Base-by-base conservation (phyloP, 1,284 basidiomycete genomes). In the Trametes versicolor region DNA sequence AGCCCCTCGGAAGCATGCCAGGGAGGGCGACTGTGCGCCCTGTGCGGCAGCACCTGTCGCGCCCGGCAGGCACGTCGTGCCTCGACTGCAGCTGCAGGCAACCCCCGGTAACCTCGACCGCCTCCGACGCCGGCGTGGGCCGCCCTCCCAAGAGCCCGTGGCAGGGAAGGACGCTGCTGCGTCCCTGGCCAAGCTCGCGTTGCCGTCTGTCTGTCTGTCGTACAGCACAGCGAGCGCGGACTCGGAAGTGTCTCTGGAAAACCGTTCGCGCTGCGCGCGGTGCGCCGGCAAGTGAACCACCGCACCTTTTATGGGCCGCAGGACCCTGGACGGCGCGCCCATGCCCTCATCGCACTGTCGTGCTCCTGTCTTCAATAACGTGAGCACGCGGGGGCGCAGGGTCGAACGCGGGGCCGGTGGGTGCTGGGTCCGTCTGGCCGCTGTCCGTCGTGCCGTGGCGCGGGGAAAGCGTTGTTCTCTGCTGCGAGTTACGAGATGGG, bases 381-480 rank as follows among this genome's bases (percentile, higher is more conserved):
- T 29, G 50, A 13, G 23, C 34, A 58, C 37, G 57, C 48, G 19
- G 10, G 43, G 4, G 49, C 37, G 37, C 39, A n/a, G 45, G 36
- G 25, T 49, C 4, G 23, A 1, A 19, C 36, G 19, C 25, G 51
- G 21, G 29, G 32, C 34, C 37, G 41, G 27, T 15, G 25, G n/a
- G 41, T 23, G 36, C 61, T 37, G 54, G 61, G 39, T 52, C 47
- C 48, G 54, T 23, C 61, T 62, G 54, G 61, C 49, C 43, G 17
- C 23, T 23, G n/a, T n/a, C 13, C 55, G 19, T n/a, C 48, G 60
- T 56, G 29, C 39, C 32, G 61, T 57, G 54, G 61, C 54, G 61
- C 61, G 54, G 60, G 17, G 41, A 37, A 62, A 45, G 48, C 8
- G 47, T 32, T 43, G 34, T n/a, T 23, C 32, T 43, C 3, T 25